These are phyloP conservation scores for Sporopachydermia cereana DNA, from an alignment of 1,139 yeast species.

Conservation along the genomic window DNA sequence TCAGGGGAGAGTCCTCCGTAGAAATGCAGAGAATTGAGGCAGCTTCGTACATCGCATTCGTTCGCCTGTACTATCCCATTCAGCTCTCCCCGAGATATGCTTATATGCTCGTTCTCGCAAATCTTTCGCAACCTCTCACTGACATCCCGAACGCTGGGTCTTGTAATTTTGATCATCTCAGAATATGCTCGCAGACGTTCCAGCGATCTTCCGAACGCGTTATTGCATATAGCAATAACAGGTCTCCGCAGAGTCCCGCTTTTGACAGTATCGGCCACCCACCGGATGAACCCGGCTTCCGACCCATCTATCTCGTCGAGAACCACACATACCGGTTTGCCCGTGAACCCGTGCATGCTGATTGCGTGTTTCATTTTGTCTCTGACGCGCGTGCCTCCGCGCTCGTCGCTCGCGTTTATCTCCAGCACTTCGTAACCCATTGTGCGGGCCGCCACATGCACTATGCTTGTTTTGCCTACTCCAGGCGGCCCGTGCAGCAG, in stretches of 20 bases:
- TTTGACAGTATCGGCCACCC: not conserved
- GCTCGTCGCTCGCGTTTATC: slow-evolving; percentile 66
- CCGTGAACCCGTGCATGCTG: slow-evolving; percentile 50
- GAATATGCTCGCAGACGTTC: slow-evolving; percentile 63
- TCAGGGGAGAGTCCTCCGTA: slow-evolving; percentile 23
- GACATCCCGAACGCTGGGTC: slow-evolving; percentile 41
- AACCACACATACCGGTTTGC: slow-evolving; percentile 67
- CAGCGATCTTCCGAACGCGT: slow-evolving; percentile 60
- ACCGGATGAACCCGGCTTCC: slow-evolving; percentile 12
- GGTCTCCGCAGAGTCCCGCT: slow-evolving; percentile 47
- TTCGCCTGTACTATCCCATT: slow-evolving; percentile 55
- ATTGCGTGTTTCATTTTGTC: slow-evolving; percentile 62
- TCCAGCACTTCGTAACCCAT: slow-evolving; percentile 57
- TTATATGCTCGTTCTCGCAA: slow-evolving; percentile 35
- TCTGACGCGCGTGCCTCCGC: slow-evolving; percentile 44
- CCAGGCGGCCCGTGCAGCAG: slow-evolving; percentile 72
- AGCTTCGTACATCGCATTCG: slow-evolving; percentile 79
- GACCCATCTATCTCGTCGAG: slow-evolving; percentile 91
- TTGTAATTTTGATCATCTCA: slow-evolving; percentile 57
- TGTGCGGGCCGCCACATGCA: slow-evolving; percentile 58
- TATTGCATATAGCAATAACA: slow-evolving; percentile 86
- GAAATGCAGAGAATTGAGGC: slow-evolving; percentile 77
- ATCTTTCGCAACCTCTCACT: slow-evolving; percentile 37
- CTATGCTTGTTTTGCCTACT: slow-evolving; percentile 63
- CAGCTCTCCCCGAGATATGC: slow-evolving; percentile 28